phyloP scores from a whole-genome alignment of 257 asterid genomes.

The Nemophila menziesii region DNA sequence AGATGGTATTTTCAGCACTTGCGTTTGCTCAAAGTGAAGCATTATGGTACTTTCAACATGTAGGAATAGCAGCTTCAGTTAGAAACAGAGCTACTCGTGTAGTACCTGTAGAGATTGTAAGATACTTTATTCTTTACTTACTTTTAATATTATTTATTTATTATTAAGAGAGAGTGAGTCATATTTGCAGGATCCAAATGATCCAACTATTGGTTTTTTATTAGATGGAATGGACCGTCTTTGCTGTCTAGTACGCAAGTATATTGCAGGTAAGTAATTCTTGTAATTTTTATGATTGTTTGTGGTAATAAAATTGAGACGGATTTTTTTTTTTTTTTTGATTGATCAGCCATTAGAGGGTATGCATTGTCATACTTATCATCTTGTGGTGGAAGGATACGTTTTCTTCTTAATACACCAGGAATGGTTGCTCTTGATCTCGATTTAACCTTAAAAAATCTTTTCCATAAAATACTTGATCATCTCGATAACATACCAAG shows the following conservation, averaged over 20 bases:
- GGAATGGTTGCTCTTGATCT: constrained; percentile 99
- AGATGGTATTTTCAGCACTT: constrained; percentile 98
- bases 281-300: background rate
- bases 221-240: constrained; percentile 95
- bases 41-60: constrained; percentile 92
- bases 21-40: constrained; percentile 98
- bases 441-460: constrained; percentile 79
- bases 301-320: background rate
- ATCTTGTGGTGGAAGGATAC: constrained; percentile 95
- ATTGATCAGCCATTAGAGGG: constrained; percentile 87
- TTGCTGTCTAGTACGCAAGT: constrained; percentile 93
- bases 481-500: constrained; percentile 92
- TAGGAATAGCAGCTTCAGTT: constrained; percentile 68
- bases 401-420: constrained; percentile 92
- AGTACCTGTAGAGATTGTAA: constrained; percentile 80
- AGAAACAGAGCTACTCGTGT: constrained; percentile 65
- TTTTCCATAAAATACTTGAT: constrained; percentile 81
- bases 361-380: constrained; percentile 91
- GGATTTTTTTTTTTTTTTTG: background rate
- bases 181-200: constrained; percentile 78
- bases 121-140: constrained; percentile 19
- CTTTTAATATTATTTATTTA: constrained; percentile 1
- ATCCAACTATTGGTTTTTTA: constrained; percentile 92
- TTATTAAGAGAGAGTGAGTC: constrained; percentile 7
- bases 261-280: constrained; percentile 60